phyloP scores from a whole-genome alignment of 805 yeast species.

The Ogataea polymorpha region DNA sequence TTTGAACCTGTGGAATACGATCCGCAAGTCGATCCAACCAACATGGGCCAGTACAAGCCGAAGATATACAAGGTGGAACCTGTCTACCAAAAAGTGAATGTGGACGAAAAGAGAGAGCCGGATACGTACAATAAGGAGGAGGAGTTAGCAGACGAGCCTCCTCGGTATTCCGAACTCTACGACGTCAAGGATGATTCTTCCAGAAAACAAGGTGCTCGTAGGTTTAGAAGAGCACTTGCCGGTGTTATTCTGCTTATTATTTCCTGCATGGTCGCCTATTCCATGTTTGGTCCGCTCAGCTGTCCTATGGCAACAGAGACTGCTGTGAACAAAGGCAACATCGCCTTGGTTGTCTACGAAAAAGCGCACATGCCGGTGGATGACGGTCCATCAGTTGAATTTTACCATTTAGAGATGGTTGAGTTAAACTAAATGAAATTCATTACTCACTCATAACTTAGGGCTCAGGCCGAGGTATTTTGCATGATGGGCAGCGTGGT shows the following conservation, averaged over 20 bases:
- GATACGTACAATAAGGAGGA: neutral
- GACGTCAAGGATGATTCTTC: neutral
- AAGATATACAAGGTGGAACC: constrained; percentile 32
- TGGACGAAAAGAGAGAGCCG: neutral
- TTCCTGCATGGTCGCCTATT: neutral
- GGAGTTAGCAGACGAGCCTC: neutral
- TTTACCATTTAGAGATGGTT: neutral
- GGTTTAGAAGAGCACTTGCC: neutral
- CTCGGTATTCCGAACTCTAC: neutral
- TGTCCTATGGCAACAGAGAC: neutral
- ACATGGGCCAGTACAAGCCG: constrained; percentile 31
- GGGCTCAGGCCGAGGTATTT: constrained; percentile 38
- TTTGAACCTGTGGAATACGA: constrained; percentile 31
- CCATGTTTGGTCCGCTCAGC: neutral
- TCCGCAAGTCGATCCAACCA: constrained; percentile 28
- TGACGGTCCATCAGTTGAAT: neutral
- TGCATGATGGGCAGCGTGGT: constrained; percentile 86
- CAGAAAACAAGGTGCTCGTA: neutral
- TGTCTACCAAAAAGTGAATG: constrained; percentile 11
- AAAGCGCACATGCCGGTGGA: neutral
- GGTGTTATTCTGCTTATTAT: neutral
- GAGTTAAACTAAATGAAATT: neutral
- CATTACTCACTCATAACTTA: constrained; percentile 15
- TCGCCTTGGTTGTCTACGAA: constrained; percentile 8
- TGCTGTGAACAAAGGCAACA: constrained; percentile 14